Percentiles rank a stretch among this genome's conserved stretches.
These are phyloP conservation scores for Lichenothelia convexa DNA, from an alignment of 495 filamentous ascomycete genomes.

Conservation along the genomic window DNA sequence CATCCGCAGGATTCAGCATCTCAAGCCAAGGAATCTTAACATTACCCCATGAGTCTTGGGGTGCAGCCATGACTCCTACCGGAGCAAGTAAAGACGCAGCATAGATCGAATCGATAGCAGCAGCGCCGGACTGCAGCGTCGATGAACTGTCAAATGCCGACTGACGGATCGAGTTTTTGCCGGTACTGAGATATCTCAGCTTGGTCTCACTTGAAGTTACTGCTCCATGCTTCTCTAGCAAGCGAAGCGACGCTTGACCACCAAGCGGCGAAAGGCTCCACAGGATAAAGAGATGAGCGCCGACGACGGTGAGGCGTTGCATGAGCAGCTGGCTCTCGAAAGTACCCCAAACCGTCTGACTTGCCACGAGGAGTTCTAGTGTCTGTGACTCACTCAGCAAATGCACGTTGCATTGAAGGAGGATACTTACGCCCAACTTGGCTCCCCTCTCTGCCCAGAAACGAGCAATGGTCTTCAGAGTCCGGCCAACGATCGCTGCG, in stretches of 20 bases:
- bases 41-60: conserved; percentile 13
- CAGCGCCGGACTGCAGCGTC: neutral
- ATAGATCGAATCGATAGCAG: conserved; percentile 4
- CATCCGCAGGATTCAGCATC: conserved; percentile 1
- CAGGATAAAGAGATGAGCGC: conserved; percentile 9
- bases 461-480: conserved; percentile 9
- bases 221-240: conserved; percentile 1
- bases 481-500: conserved; percentile 9
- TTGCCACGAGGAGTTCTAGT: conserved; percentile 11
- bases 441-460: conserved; percentile 9
- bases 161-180: conserved; percentile 6
- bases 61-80: conserved; percentile 3
- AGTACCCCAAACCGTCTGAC: conserved; percentile 12
- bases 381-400: conserved; percentile 1
- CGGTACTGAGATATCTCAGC: conserved; percentile 11
- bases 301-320: conserved; percentile 10
- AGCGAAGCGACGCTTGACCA: conserved; percentile 12
- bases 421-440: conserved; percentile 8
- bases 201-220: neutral
- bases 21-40: conserved; percentile 11
- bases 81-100: conserved; percentile 7
- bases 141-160: neutral
- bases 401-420: neutral
- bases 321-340: conserved; percentile 12
- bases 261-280: conserved; percentile 13